Base-by-base conservation (phyloP, 1,284 basidiomycete species). In the Apiotrichum montevideense region DNA sequence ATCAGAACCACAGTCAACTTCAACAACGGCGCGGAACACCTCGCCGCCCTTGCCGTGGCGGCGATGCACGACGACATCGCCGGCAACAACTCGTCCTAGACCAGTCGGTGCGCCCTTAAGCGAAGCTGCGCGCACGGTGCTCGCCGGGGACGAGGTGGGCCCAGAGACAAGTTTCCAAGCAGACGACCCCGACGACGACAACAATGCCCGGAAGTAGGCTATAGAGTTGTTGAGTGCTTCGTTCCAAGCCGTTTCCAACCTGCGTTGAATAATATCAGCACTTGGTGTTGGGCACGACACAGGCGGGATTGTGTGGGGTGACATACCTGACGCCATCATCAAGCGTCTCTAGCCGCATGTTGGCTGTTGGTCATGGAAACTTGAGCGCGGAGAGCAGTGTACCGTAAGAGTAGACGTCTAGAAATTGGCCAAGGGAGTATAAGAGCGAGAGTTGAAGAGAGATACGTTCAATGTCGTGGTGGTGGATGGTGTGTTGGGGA, bases 11-110 rank as follows among this genome's bases (percentile, higher is more conserved):
- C 48, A 82, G 79, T 35, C 86, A 79, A 94, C 81, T 64, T 96
- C 92, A 32, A 90, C 81, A 8, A 90, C 83, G 13, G 90, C 86
- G 51, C 94, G 81, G 69, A 89, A 90, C 44, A 96, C 84, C 60
- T 93, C 89, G 6, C 87, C 85, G 2, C 80, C 77, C 70, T 77
- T 78, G 14, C 68, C 69, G 42, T 66, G 70, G 35, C 77, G 68
- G 39, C 77, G 67, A 63, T 79, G 77, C 34, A 82, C 73, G 14
- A 65, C 64, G 4, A 81, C 76, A 43, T 77, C 67, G n/a, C 64
- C 65, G 6, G 76, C 65, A 6, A 69, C 57, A 37, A 77, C 68
- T 2, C 62, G 55, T 0, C 71, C 71, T 1, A 77, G 56, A 10
- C 66, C 63, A n/a, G 64, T 46, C 6, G 55, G 61, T 37, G 56